phyloP scores from a whole-genome alignment of 805 yeast species.

The Komagataella pseudopastoris region DNA sequence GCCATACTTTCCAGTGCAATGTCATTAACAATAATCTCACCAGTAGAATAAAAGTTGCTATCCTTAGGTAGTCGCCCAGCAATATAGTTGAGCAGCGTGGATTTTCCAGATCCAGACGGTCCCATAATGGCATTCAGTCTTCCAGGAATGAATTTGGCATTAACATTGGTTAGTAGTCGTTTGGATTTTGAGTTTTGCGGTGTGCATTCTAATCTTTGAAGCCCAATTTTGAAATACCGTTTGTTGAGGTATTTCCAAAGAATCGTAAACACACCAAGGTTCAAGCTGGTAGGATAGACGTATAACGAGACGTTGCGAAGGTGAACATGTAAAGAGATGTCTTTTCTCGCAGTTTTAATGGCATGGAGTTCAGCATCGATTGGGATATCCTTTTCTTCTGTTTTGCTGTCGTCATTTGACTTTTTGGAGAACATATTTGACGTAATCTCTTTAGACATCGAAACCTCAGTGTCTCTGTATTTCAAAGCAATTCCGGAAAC shows the following conservation, averaged over 20 bases:
- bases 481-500: conserved; percentile 28
- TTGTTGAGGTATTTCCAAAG: background rate
- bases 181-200: background rate
- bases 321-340: background rate
- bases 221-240: conserved; percentile 1
- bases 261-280: conserved; percentile 2
- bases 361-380: background rate
- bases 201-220: background rate
- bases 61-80: conserved; percentile 32
- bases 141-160: conserved; percentile 34
- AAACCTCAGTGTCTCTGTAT: conserved; percentile 29
- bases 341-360: background rate
- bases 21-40: conserved; percentile 26
- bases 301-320: background rate
- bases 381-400: background rate
- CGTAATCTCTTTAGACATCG: conserved; percentile 20
- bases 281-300: background rate
- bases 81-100: conserved; percentile 40
- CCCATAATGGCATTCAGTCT: conserved; percentile 55
- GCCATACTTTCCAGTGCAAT: conserved; percentile 11
- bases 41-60: conserved; percentile 10
- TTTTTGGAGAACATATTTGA: conserved; percentile 3
- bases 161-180: conserved; percentile 20
- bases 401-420: background rate
- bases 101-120: conserved; percentile 60